These are phyloP conservation scores for Aspergillus luchuensis DNA, from an alignment of 2,329 filamentous ascomycete species.

Conservation along the genomic window DNA sequence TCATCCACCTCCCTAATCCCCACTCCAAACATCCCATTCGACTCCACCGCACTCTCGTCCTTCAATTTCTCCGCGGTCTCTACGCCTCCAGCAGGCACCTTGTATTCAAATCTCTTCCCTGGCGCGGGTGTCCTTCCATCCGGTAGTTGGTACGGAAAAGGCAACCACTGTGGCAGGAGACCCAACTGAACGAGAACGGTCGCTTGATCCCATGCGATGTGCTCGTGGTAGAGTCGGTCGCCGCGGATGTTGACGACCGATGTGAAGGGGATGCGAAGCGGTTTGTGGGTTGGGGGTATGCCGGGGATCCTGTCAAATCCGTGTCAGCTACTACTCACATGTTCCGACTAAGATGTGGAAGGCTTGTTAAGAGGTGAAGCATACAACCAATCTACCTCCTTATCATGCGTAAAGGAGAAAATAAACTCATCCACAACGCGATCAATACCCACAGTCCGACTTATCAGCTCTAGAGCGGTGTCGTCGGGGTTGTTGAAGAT, in stretches of 20 bases:
- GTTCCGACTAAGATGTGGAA: too few species aligned
- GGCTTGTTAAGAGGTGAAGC: conserved; percentile 28
- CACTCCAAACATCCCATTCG: conserved; percentile 55
- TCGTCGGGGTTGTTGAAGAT: conserved; percentile 72
- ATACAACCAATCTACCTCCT: conserved; percentile 69
- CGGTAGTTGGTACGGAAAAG: conserved; percentile 59
- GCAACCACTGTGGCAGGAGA: conserved; percentile 65
- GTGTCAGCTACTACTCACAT: too few species aligned
- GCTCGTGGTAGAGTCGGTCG: conserved; percentile 69
- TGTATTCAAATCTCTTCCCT: conserved; percentile 58
- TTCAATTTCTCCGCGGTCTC: conserved; percentile 57
- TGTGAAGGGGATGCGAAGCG: conserved; percentile 64
- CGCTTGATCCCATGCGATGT: conserved; percentile 71
- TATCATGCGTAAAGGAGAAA: conserved; percentile 64
- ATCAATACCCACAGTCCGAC: conserved; percentile 71
- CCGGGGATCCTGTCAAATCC: conserved; percentile 53
- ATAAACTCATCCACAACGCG: conserved; percentile 72
- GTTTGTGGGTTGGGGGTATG: conserved; percentile 58
- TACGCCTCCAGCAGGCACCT: conserved; percentile 61
- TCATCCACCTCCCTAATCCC: conserved; percentile 31
- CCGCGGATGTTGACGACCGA: conserved; percentile 68
- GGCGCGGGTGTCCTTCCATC: conserved; percentile 38
- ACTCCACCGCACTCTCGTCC: conserved; percentile 52
- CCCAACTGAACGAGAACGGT: conserved; percentile 64
- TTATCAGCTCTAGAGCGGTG: conserved; percentile 67